Percentiles rank a stretch among this genome's conserved stretches.
These are phyloP conservation scores for Nakaseomyces nivariensis DNA, from an alignment of 1,139 yeast genomes.

Conservation along the genomic window DNA sequence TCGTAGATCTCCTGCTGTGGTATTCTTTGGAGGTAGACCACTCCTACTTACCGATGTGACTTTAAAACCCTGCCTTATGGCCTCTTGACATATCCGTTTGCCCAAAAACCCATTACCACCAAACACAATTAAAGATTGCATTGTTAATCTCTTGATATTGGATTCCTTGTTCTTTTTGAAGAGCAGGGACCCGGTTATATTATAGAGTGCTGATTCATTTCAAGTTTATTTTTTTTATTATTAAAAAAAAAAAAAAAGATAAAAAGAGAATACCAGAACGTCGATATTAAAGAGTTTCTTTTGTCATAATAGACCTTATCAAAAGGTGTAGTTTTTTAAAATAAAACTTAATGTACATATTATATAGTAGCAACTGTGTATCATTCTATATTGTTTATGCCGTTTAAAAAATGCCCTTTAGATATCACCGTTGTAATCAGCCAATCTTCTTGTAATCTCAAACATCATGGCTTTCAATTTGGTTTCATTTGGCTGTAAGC, in stretches of 20 bases:
- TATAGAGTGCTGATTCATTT: too few relatives aligned
- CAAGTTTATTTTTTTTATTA: too few relatives aligned
- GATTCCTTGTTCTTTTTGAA: too few relatives aligned
- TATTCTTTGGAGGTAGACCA: slow-evolving; percentile 43
- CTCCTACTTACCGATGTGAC: slow-evolving; percentile 57
- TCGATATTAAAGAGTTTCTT: too few relatives aligned
- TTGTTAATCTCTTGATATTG: not conserved
- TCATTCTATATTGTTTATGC: too few relatives aligned
- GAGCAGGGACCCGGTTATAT: too few relatives aligned
- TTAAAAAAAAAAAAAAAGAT: too few relatives aligned
- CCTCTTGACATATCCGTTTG: slow-evolving; percentile 61
- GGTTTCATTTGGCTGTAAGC: slow-evolving; percentile 48
- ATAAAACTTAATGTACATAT: too few relatives aligned
- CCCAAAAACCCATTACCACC: slow-evolving; percentile 85
- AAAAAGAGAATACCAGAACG: too few relatives aligned
- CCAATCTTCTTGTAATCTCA: slow-evolving; percentile 21
- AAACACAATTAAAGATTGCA: slow-evolving; percentile 39
- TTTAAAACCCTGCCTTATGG: slow-evolving; percentile 48
- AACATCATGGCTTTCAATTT: slow-evolving; percentile 31
- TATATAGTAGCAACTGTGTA: too few relatives aligned
- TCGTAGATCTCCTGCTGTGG: slow-evolving; percentile 28
- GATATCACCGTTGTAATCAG: slow-evolving; percentile 26
- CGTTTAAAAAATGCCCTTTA: not conserved
- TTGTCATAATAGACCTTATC: too few relatives aligned
- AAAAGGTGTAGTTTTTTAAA: too few relatives aligned